Evolutionary conservation across 148 eudicot genomes (phyloP), one percentile per base, ranked within the genome.

Genomic region (Polygonum aviculare): DNA sequence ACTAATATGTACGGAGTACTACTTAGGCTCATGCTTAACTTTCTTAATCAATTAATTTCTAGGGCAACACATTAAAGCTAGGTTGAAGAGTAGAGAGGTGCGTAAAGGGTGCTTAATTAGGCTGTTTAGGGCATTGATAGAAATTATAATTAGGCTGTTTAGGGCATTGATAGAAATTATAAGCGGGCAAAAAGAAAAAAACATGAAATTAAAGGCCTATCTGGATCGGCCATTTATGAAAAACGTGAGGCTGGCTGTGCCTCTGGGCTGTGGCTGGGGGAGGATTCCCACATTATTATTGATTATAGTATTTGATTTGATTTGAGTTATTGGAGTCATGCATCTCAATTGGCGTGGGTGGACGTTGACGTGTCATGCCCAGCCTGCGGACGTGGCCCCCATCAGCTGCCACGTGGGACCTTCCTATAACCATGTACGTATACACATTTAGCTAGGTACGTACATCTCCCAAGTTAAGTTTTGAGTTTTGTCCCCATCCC

Each of bases 331-430:
- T 54, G 60, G 60, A 26, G 36, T 60, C 36, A 26, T 26, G 8
- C 12, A 22, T 21, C 19, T 52, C 22, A 16, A 52, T 52, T 36
- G 41, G 44, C 41, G 44, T 67, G 72, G 72, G 19, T 67, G 10
- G 71, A 67, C 45, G 72, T 67, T 67, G 72, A 67, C 72, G 72
- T 67, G 41, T 36, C 65, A 59, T 9, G 65, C 65, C n/a, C 60
- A 54, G 7, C 60, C 69, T 26, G 16, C 12, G 33, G 11, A 2
- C 4, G 38, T 62, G 38, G 35, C 38, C 67, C 67, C 67, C 36
- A 26, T 0, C 67, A 26, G 8, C 35, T 31, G 44, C 72, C 72
- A 36, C 45, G 72, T 67, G 72, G 41, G n/a, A 12, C 41, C 45
- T 15, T 8, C 38, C 40, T 33, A 5, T 12, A 15, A 31, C 69